Conservation (phyloP, 768 basidiomycete species). For the Nevesoporus exiguus region DNA sequence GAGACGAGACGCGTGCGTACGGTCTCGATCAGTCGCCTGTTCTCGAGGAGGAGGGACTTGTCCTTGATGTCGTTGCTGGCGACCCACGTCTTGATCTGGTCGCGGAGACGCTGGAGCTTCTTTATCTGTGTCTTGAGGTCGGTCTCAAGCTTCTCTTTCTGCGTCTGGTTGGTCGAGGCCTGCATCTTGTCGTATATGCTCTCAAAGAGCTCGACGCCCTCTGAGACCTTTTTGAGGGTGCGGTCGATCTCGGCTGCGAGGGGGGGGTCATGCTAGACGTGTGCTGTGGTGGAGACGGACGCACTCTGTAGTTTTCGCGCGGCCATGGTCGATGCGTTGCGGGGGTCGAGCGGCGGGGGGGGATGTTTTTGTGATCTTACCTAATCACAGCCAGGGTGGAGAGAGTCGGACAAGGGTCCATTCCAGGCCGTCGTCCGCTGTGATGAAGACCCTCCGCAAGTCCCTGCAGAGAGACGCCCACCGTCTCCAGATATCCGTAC, state of each 20-base stretch:
- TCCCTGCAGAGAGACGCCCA: constrained; percentile 63
- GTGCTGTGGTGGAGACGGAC: constrained; percentile 11
- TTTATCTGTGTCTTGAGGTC: constrained; percentile 99
- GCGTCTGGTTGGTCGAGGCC: constrained; percentile 90
- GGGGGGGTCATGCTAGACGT: background rate
- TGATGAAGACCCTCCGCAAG: constrained; percentile 83
- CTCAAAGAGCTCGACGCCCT: constrained; percentile 94
- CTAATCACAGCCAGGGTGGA: constrained; percentile 14
- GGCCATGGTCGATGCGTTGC: constrained; percentile 83
- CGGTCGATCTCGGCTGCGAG: constrained; percentile 93
- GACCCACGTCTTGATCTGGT: constrained; percentile 95
- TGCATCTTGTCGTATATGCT: constrained; percentile 99
- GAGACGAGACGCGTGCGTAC: no score
- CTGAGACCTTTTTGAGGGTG: constrained; percentile 93
- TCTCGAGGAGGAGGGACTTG: constrained; percentile 88
- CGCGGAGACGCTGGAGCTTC: constrained; percentile 79
- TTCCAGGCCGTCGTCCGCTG: background rate
- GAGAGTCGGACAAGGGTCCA: background rate
- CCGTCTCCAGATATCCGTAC: constrained; percentile 67
- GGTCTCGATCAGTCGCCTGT: constrained; percentile 94
- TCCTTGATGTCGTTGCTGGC: constrained; percentile 99
- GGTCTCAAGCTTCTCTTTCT: constrained; percentile 97
- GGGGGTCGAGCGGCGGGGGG: no score
- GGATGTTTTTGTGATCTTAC: no score
- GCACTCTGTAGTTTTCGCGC: constrained; percentile 87